phyloP scores from a whole-genome alignment of 2,329 filamentous ascomycete genomes.

The Pseudocercospora fuligena region DNA sequence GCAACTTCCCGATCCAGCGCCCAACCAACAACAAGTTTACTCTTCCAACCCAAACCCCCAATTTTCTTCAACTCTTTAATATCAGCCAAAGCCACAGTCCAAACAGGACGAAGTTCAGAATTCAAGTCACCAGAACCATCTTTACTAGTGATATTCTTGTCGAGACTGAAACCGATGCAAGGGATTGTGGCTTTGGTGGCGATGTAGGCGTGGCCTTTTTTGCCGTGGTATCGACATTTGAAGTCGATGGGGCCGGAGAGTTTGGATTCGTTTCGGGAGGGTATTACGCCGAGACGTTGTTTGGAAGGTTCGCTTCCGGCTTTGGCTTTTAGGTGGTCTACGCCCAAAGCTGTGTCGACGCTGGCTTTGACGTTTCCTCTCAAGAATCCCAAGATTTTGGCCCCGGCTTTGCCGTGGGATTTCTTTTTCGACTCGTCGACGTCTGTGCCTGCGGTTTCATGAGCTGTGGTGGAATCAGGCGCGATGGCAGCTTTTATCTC shows the following conservation, averaged over 20 bases:
- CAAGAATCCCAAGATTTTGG: conserved; percentile 66
- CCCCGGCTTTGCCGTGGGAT: conserved; percentile 55
- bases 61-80: conserved; percentile 78
- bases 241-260: conserved; percentile 75
- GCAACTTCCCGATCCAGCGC: conserved; percentile 73
- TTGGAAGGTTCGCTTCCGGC: conserved; percentile 65
- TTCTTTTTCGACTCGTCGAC: conserved; percentile 56
- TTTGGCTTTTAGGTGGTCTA: conserved; percentile 73
- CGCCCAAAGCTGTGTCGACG: conserved; percentile 72
- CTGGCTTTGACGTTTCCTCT: conserved; percentile 71
- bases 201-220: conserved; percentile 74
- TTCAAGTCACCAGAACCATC: conserved; percentile 51
- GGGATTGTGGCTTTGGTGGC: conserved; percentile 69
- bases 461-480: conserved; percentile 51
- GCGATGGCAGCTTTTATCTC: conserved; percentile 68
- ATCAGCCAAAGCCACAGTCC: conserved; percentile 72
- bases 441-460: conserved; percentile 58
- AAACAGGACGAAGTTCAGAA: conserved; percentile 63
- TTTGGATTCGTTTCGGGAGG: conserved; percentile 48
- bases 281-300: conserved; percentile 73
- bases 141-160: conserved; percentile 53
- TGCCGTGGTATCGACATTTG: conserved; percentile 70
- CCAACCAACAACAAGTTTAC: conserved; percentile 81
- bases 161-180: conserved; percentile 67
- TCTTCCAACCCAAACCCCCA: conserved; percentile 83